Percentiles rank a stretch among this genome's conserved stretches.
Evolutionary conservation across 1,284 basidiomycete genomes (phyloP).

Genomic region (Pascua sp.): DNA sequence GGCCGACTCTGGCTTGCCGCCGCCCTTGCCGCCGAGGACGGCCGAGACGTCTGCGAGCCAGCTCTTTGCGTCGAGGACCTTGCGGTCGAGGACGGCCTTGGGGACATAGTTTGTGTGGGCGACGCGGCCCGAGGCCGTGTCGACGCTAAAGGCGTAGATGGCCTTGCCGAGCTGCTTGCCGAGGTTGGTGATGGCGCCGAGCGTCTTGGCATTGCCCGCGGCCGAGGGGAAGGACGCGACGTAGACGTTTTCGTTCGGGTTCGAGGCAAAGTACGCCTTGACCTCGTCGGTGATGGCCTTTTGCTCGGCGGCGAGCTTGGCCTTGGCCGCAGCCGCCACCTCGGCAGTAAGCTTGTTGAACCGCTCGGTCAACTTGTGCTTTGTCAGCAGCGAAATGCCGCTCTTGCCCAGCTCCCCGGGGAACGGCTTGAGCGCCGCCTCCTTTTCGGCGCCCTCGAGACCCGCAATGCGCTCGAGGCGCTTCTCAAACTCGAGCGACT

Average conservation of each 20-base stretch:
- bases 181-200: conserved; percentile 64
- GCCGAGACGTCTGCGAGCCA: conserved; percentile 78
- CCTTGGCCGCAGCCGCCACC: conserved; percentile 81
- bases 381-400: conserved; percentile 81
- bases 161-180: conserved; percentile 73
- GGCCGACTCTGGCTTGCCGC: conserved; percentile 84
- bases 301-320: conserved; percentile 69
- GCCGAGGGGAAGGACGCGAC: conserved; percentile 61
- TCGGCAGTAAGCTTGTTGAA: conserved; percentile 70
- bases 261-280: conserved; percentile 68
- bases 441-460: conserved; percentile 74
- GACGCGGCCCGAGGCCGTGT: conserved; percentile 67
- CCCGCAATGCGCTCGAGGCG: conserved; percentile 65
- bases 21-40: conserved; percentile 85
- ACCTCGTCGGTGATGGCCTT: conserved; percentile 73
- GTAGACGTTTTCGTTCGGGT: conserved; percentile 66
- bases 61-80: conserved; percentile 68
- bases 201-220: conserved; percentile 68
- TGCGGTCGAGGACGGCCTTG: conserved; percentile 54
- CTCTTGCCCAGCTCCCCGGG: conserved; percentile 83
- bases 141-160: conserved; percentile 82
- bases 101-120: conserved; percentile 86
- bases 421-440: conserved; percentile 76
- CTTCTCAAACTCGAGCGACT: conserved; percentile 64
- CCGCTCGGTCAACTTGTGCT: conserved; percentile 74